These are phyloP conservation scores for Meyerozyma smithsonii DNA, from an alignment of 1,139 yeast genomes.

Conservation along the genomic window DNA sequence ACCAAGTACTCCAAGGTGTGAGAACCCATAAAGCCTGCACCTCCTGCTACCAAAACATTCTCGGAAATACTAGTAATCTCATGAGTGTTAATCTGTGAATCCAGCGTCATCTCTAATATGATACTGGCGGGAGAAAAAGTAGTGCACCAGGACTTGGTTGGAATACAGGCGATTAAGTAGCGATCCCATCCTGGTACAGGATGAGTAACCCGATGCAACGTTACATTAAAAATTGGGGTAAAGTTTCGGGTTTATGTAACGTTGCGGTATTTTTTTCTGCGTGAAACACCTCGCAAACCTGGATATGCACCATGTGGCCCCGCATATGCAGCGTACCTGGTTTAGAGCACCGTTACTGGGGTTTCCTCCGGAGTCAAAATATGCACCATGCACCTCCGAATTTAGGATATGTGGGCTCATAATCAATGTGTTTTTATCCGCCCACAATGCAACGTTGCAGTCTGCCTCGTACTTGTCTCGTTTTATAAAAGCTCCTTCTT, in stretches of 20 bases:
- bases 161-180: not conserved
- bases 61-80: conserved; percentile 1
- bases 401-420: not conserved
- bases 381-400: not conserved
- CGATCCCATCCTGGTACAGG: not conserved
- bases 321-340: no score
- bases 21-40: conserved; percentile 58
- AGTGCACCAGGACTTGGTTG: no score
- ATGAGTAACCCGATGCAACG: conserved; percentile 14
- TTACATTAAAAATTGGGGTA: conserved; percentile 10
- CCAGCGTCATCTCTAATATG: conserved; percentile 1
- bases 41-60: conserved; percentile 48
- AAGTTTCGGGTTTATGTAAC: conserved; percentile 9
- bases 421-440: not conserved
- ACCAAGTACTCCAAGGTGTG: conserved; percentile 42
- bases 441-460: conserved; percentile 18
- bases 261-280: conserved; percentile 8
- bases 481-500: conserved; percentile 14
- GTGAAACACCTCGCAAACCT: not conserved
- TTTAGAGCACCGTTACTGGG: not conserved
- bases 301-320: not conserved
- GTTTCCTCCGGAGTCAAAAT: not conserved
- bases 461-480: not conserved
- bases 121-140: no score
- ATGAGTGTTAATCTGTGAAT: not conserved